Conservation (phyloP, 23 red algal species). For the Gracilariopsis chorda region DNA sequence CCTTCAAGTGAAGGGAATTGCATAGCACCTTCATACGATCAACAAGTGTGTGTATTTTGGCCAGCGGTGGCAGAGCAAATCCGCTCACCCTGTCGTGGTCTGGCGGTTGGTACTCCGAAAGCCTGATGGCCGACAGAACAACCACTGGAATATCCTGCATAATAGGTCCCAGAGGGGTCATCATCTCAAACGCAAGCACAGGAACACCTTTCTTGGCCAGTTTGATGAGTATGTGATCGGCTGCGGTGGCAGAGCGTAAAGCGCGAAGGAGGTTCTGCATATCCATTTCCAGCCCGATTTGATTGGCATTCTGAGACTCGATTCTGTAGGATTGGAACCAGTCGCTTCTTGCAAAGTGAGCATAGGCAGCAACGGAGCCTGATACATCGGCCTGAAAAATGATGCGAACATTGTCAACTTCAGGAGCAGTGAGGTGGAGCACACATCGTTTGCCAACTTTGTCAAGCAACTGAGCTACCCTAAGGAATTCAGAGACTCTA, state of each 20-base stretch:
- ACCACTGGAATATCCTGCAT: conserved; percentile 84
- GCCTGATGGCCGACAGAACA: conserved; percentile 63
- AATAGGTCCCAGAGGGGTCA: conserved; percentile 66
- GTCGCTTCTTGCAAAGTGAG: conserved; percentile 18
- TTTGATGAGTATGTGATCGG: conserved; percentile 71
- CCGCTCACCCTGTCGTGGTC: conserved; percentile 37
- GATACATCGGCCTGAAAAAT: conserved; percentile 54
- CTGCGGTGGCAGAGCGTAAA: conserved; percentile 72
- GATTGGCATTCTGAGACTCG: conserved; percentile 81
- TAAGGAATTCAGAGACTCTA: conserved; percentile 33
- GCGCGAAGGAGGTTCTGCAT: conserved; percentile 70
- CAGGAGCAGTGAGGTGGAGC: conserved; percentile 70
- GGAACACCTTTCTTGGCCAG: conserved; percentile 81
- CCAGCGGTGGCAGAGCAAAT: conserved; percentile 65
- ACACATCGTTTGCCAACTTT: conserved; percentile 61
- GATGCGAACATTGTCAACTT: conserved; percentile 59
- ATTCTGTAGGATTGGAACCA: conserved; percentile 90
- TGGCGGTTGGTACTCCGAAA: conserved; percentile 66
- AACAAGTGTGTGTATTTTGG: conserved; percentile 57
- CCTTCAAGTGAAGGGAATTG: conserved; percentile 34
- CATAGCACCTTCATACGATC: conserved; percentile 79
- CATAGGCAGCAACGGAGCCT: conserved; percentile 41
- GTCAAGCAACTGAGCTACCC: conserved; percentile 57
- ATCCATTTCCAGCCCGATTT: conserved; percentile 94
- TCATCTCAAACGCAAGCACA: conserved; percentile 87